Conservation (phyloP, 768 basidiomycete genomes). For the Lentinula sp. region DNA sequence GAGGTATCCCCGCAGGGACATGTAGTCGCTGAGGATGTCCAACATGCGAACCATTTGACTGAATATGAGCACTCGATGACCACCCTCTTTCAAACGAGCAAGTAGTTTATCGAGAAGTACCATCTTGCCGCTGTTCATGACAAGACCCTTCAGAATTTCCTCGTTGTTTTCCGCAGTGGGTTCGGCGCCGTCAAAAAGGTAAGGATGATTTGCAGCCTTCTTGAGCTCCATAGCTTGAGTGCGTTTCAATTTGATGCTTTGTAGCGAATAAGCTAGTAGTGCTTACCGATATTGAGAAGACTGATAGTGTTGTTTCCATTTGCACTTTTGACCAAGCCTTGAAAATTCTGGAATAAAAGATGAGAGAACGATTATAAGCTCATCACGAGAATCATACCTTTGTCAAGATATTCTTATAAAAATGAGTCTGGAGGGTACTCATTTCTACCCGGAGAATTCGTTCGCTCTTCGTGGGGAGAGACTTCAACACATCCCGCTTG, state of each 20-base stretch:
- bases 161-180: constrained; percentile 51
- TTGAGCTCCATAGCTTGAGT: constrained; percentile 91
- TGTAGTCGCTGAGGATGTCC: constrained; percentile 97
- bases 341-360: constrained; percentile 66
- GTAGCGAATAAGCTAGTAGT: not conserved
- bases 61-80: constrained; percentile 97
- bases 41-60: constrained; percentile 99
- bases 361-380: constrained; percentile 2
- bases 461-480: constrained; percentile 96
- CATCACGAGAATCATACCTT: constrained; percentile 43
- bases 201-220: constrained; percentile 98
- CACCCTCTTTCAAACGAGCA: constrained; percentile 81
- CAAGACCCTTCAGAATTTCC: constrained; percentile 89
- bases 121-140: constrained; percentile 99
- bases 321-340: constrained; percentile 84
- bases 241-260: constrained; percentile 4
- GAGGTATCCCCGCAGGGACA: constrained; percentile 81
- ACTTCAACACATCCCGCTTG: constrained; percentile 95
- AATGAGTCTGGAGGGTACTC: constrained; percentile 93
- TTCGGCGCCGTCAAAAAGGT: constrained; percentile 96
- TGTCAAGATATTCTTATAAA: constrained; percentile 97
- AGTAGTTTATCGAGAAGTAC: constrained; percentile 96
- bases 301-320: constrained; percentile 89
- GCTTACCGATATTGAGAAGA: constrained; percentile 85
- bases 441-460: constrained; percentile 97